Base-by-base conservation (phyloP, 1,284 basidiomycete species). In the Sporisorium iseilematis-ciliati region DNA sequence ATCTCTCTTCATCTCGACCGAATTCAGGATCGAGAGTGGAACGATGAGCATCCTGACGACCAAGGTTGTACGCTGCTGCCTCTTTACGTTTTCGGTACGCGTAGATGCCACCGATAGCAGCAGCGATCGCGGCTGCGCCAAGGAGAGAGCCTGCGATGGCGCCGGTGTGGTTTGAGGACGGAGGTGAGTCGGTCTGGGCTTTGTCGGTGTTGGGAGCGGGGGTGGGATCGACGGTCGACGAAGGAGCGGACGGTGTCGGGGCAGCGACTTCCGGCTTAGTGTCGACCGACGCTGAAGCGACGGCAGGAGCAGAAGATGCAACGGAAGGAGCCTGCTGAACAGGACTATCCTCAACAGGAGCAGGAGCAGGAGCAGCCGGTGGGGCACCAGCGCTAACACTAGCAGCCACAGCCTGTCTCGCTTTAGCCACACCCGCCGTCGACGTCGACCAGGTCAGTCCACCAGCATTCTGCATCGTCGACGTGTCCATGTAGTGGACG, bases 81-180 rank as follows among this genome's bases (percentile, higher is more conserved):
- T 82, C 67, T 26, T 70, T 62, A 42, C 82, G 76, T 53, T 83
- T 82, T 18, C 71, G 67, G 61, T 78, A 81, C 35, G 82, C 82
- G 57, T 84, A 84, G 57, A 83, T 64, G 8, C 81, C 79, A 20
- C 81, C 82, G 46, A 79, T 43, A 29, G 75, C 73, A 5, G 79
- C 82, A 11, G 77, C 81, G n/a, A 82, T 55, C 18, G 82, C 82
- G 6, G 78, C 77, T 7, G 80, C 82, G 20, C 82, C 82, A 20
- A 83, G 64, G 4, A 83, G 77, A 18, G 78, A 74, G 26, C 81
- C 82, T 23, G 77, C 79, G 40, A 82, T 80, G 0, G 78, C 81
- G 40, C 79, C 79, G 0, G 63, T 69, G 53, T 61, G 63, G 51
- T 55, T 61, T 5, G 57, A 52, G 11, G 58, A 10, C 4, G 49